Conservation (phyloP, 108 stramenopile species). For the Nitzschia sp. region DNA sequence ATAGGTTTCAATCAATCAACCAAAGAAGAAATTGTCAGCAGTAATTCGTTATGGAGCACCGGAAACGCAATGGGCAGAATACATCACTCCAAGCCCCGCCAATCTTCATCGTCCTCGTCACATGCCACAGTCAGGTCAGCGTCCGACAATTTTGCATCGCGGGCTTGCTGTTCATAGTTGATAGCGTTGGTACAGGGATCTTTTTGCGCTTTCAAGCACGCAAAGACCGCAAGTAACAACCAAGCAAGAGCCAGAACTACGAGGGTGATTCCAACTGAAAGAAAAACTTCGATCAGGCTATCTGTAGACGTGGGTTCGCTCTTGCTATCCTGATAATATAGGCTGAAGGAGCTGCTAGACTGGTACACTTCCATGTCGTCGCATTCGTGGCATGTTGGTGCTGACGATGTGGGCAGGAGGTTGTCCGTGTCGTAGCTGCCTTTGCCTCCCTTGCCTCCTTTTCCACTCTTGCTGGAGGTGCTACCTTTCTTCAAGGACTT, state of each 20-base stretch:
- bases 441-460: background rate
- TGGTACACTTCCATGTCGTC: background rate
- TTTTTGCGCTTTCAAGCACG: background rate
- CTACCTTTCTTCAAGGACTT: background rate
- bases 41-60: background rate
- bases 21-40: background rate
- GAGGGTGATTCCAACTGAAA: background rate
- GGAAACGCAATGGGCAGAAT: background rate
- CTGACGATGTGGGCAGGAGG: background rate
- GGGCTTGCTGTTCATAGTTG: background rate
- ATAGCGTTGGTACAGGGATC: background rate
- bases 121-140: background rate
- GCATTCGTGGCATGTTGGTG: constrained; percentile 1
- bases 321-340: too few species aligned
- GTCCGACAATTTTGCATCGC: background rate
- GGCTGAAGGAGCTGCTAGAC: background rate
- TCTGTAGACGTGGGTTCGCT: too few species aligned
- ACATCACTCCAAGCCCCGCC: background rate
- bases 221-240: background rate
- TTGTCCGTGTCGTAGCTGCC: background rate
- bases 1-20: background rate
- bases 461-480: background rate
- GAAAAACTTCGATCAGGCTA: background rate
- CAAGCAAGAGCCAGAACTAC: background rate
- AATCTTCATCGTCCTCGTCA: background rate